Percentiles rank a stretch among this genome's conserved stretches.
These are phyloP conservation scores for Clonostachys sp. DNA, from an alignment of 2,329 filamentous ascomycete species.

Conservation along the genomic window DNA sequence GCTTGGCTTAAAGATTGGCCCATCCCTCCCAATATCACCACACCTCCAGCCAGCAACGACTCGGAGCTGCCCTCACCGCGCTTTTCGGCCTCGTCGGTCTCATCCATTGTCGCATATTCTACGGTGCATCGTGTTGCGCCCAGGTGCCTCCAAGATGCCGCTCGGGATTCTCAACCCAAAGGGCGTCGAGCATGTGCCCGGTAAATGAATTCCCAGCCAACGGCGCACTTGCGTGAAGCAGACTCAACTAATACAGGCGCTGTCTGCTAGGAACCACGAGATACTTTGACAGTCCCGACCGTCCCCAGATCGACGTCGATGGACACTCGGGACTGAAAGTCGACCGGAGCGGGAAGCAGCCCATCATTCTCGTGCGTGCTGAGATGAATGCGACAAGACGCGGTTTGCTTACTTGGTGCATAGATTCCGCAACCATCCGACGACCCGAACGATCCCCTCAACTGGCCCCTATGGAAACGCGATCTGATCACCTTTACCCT, in stretches of 20 bases:
- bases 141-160: constrained; percentile 18
- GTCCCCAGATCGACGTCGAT: constrained; percentile 34
- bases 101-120: too few relatives aligned
- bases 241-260: not conserved
- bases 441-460: constrained; percentile 83
- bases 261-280: constrained; percentile 48
- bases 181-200: constrained; percentile 66
- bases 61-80: not conserved
- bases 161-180: constrained; percentile 70
- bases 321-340: constrained; percentile 58
- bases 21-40: too few relatives aligned
- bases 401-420: not conserved
- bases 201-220: constrained; percentile 36
- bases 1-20: too few relatives aligned
- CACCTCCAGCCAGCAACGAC: too few relatives aligned
- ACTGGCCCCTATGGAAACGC: constrained; percentile 82
- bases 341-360: constrained; percentile 59
- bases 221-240: not conserved
- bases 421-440: constrained; percentile 78
- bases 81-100: not conserved
- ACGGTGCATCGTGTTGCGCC: too few relatives aligned
- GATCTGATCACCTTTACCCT: constrained; percentile 77
- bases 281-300: constrained; percentile 57
- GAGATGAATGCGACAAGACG: too few relatives aligned
- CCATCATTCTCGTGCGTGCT: constrained; percentile 67